A percentile compares a stretch with the other conserved stretches of the same genome.
phyloP scores from a whole-genome alignment of 2,329 filamentous ascomycete genomes.

The Curvularia lunata region DNA sequence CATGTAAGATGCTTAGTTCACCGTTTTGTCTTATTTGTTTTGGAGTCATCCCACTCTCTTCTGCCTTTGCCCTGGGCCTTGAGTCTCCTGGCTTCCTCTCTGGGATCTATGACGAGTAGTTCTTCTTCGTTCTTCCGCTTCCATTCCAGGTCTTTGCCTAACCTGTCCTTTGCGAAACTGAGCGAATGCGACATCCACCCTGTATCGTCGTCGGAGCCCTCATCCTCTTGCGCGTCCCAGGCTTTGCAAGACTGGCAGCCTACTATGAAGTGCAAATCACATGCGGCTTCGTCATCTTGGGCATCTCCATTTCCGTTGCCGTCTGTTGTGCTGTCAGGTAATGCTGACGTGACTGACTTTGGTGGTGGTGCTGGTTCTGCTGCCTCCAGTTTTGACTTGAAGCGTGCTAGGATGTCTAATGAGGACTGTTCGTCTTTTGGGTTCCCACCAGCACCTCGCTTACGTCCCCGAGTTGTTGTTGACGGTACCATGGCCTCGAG shows the following conservation, averaged over 20 bases:
- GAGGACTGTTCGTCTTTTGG: conserved; percentile 57
- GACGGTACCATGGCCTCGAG: conserved; percentile 77
- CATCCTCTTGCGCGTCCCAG: conserved; percentile 76
- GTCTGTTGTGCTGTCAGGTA: conserved; percentile 28
- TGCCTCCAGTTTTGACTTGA: conserved; percentile 73
- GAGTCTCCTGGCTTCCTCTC: conserved; percentile 78
- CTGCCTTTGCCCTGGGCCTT: conserved; percentile 58
- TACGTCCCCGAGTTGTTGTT: conserved; percentile 73
- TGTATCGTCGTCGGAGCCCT: conserved; percentile 63
- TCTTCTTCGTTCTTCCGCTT: conserved; percentile 91
- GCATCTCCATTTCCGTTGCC: conserved; percentile 8
- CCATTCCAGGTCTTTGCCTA: conserved; percentile 90
- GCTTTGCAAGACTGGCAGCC: conserved; percentile 90
- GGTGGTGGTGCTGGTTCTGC: conserved; percentile 45
- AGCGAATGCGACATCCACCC: conserved; percentile 88
- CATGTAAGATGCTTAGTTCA: background rate
- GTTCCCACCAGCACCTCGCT: conserved; percentile 67
- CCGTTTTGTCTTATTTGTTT: conserved; percentile 28
- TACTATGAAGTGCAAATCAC: conserved; percentile 94
- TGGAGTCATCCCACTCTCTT: conserved; percentile 37
- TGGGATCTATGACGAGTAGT: conserved; percentile 88
- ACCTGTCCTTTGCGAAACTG: conserved; percentile 83
- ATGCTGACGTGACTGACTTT: conserved; percentile 39
- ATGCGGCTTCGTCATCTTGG: conserved; percentile 62
- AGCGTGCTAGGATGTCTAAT: conserved; percentile 76